Conservation (phyloP, 1,284 basidiomycete genomes). For the Moesziomyces globuligerus region DNA sequence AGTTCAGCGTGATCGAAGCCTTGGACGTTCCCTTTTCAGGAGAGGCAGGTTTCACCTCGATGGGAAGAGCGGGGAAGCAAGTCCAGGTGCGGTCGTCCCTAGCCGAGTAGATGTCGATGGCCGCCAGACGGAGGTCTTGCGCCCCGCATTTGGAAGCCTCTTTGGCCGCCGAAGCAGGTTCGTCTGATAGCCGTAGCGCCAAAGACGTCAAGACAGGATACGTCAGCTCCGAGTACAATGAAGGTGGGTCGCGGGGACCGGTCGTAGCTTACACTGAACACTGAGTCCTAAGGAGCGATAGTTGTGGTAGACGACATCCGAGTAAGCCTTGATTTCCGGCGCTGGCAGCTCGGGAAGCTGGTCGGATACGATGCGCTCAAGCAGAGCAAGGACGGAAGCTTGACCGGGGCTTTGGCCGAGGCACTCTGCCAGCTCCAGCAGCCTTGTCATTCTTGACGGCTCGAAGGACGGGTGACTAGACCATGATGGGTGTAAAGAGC, state of each 20-base stretch:
- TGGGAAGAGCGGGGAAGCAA: slow-evolving; percentile 18
- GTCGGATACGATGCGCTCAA: slow-evolving; percentile 1
- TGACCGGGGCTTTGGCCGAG: slow-evolving; percentile 9
- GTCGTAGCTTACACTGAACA: slow-evolving; percentile 30
- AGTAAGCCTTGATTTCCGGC: slow-evolving; percentile 26
- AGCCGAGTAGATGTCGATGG: slow-evolving; percentile 38
- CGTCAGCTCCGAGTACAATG: no score
- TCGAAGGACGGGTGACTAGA: no score
- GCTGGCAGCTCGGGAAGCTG: background rate
- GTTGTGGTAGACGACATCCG: slow-evolving; percentile 37
- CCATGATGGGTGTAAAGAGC: background rate
- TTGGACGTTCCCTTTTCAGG: background rate
- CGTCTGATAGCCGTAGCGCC: slow-evolving; percentile 5
- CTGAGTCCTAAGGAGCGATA: slow-evolving; percentile 27
- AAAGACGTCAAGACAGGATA: background rate
- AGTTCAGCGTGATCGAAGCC: slow-evolving; percentile 6
- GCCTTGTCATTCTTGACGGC: background rate
- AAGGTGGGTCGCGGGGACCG: background rate
- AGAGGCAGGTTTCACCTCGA: slow-evolving; percentile 1
- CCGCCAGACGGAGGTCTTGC: slow-evolving; percentile 12
- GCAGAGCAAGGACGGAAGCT: slow-evolving; percentile 5
- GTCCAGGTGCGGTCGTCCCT: slow-evolving; percentile 24
- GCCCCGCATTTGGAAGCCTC: slow-evolving; percentile 11
- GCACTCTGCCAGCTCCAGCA: background rate
- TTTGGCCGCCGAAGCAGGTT: background rate